These are phyloP conservation scores for Coix lacrymajobi DNA, from an alignment of 176 grass and related monocot genomes.

Conservation along the genomic window DNA sequence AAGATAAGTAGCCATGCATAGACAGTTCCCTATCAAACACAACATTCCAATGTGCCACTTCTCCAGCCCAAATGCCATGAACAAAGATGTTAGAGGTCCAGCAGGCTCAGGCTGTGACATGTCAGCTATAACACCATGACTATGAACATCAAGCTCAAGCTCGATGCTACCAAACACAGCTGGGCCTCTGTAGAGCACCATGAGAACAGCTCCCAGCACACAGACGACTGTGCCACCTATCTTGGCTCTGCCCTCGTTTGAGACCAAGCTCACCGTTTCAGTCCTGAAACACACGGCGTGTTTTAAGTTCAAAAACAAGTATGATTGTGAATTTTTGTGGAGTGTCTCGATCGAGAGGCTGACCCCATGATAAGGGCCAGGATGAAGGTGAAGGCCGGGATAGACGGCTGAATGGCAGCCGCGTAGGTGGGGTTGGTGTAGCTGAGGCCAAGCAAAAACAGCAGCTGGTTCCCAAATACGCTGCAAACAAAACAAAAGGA, in stretches of 20 bases:
- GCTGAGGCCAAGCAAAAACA: conserved; percentile 82
- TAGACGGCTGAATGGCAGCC: conserved; percentile 76
- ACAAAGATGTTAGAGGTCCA: conserved; percentile 26
- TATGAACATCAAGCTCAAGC: conserved; percentile 37
- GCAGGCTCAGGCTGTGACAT: conserved; percentile 63
- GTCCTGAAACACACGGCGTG: conserved; percentile 41
- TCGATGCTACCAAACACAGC: conserved; percentile 50
- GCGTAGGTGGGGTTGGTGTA: conserved; percentile 94
- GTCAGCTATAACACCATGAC: conserved; percentile 35
- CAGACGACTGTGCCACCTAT: conserved; percentile 72
- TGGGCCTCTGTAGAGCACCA: conserved; percentile 81
- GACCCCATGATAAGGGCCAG: conserved; percentile 71
- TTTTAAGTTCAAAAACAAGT: not conserved
- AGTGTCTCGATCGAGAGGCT: not conserved
- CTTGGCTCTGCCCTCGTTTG: conserved; percentile 57
- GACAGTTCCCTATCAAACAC: conserved; percentile 87
- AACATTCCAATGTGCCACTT: conserved; percentile 79
- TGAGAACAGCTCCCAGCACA: conserved; percentile 70
- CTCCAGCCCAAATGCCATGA: conserved; percentile 47
- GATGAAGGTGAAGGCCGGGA: conserved; percentile 89
- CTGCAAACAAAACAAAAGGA: conserved; percentile 27
- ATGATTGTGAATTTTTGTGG: not conserved
- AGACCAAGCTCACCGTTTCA: conserved; percentile 57
- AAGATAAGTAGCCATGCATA: conserved; percentile 88
- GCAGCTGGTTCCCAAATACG: conserved; percentile 86